A percentile compares a stretch with the other conserved stretches of the same genome.
Conservation (phyloP, 306 rosid genomes). For the Casuarina cunninghamiana region DNA sequence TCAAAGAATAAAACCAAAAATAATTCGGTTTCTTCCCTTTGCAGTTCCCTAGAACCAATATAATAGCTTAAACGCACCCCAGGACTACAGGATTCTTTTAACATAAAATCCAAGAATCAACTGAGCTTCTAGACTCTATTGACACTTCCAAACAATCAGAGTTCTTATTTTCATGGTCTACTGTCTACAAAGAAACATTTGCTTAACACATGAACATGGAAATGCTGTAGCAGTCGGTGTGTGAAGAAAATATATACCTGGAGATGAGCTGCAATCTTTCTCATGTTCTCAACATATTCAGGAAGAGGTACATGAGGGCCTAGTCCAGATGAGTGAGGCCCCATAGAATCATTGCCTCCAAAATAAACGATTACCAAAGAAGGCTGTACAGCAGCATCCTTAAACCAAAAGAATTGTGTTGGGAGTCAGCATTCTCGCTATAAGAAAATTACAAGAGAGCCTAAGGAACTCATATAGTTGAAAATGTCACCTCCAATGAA, state of each 20-base stretch:
- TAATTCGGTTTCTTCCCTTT: background rate
- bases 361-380: conserved; percentile 87
- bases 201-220: background rate
- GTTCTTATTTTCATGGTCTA: background rate
- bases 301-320: conserved; percentile 95
- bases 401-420: conserved; percentile 15
- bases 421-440: background rate
- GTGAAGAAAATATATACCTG: conserved; percentile 49
- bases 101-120: background rate
- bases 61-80: background rate
- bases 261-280: conserved; percentile 67
- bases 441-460: conserved; percentile 1
- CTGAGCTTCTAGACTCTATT: background rate
- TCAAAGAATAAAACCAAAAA: background rate
- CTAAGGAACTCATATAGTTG: background rate
- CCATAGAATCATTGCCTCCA: conserved; percentile 97
- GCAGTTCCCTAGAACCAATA: background rate
- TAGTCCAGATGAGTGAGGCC: conserved; percentile 78
- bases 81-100: background rate
- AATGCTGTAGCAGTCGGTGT: background rate
- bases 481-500: background rate
- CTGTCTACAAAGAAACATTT: background rate
- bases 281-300: conserved; percentile 76
- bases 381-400: conserved; percentile 82
- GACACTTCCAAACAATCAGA: background rate